Conservation (phyloP, 2,329 filamentous ascomycete genomes). For the Triangularia verruculosa region DNA sequence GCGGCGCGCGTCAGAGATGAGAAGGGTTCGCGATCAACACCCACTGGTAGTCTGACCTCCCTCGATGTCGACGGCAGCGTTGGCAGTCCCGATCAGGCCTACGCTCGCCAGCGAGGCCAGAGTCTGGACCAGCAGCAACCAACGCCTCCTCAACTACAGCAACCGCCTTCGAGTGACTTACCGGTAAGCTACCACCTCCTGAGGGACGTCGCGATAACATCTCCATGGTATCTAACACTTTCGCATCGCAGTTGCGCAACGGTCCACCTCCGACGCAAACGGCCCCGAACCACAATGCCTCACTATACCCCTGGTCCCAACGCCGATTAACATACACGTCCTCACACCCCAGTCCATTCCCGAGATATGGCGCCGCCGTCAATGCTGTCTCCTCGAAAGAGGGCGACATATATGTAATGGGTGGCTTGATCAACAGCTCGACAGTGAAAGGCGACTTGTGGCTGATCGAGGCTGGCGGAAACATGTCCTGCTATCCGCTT, state of each 20-base stretch:
- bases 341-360: conserved; percentile 81
- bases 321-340: conserved; percentile 82
- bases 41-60: conserved; percentile 75
- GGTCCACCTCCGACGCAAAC: conserved; percentile 34
- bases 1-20: conserved; percentile 53
- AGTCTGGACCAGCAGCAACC: conserved; percentile 50
- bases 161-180: conserved; percentile 38
- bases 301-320: conserved; percentile 95
- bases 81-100: conserved; percentile 63
- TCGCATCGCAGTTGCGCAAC: conserved; percentile 51
- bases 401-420: conserved; percentile 97
- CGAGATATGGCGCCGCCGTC: conserved; percentile 93
- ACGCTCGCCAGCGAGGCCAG: conserved; percentile 53
- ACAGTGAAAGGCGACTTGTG: conserved; percentile 96
- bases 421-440: conserved; percentile 88
- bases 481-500: conserved; percentile 86
- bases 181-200: conserved; percentile 39
- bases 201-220: conserved; percentile 6
- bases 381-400: conserved; percentile 93
- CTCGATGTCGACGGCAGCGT: conserved; percentile 57
- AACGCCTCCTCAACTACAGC: conserved; percentile 31
- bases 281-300: conserved; percentile 62
- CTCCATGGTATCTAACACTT: conserved; percentile 9
- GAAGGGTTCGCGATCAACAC: conserved; percentile 62
- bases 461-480: conserved; percentile 91